Conservation (phyloP, 495 filamentous ascomycete genomes). For the Aspergillus baeticus region DNA sequence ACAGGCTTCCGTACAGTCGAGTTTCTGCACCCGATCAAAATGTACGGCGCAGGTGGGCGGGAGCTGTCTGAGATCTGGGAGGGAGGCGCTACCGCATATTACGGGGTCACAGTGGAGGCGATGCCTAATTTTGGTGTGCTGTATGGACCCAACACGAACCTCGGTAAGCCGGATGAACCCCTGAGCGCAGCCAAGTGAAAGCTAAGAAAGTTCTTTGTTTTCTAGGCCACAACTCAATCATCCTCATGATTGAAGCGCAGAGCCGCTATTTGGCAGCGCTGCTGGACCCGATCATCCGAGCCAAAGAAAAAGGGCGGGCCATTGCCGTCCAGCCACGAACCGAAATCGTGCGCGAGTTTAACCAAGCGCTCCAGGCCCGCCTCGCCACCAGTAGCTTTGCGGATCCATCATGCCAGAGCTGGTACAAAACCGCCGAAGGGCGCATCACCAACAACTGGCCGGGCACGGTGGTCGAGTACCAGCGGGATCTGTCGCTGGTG, state of each 20-base stretch:
- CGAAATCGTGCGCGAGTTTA: conserved; percentile 39
- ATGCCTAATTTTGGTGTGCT: conserved; percentile 59
- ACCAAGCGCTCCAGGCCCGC: conserved; percentile 42
- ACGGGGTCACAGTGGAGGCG: conserved; percentile 47
- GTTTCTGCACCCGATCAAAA: conserved; percentile 54
- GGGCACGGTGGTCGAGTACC: conserved; percentile 51
- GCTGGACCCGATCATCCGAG: conserved; percentile 38
- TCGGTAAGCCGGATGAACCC: conserved; percentile 30
- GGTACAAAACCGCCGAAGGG: conserved; percentile 56
- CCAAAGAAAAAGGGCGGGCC: conserved; percentile 31
- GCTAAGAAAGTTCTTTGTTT: too few relatives aligned
- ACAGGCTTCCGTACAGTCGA: conserved; percentile 56
- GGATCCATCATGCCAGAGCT: conserved; percentile 51
- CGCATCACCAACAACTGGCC: conserved; percentile 58
- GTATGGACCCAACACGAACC: conserved; percentile 58
- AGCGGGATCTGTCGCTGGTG: conserved; percentile 39
- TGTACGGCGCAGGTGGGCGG: conserved; percentile 43
- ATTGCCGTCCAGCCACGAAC: conserved; percentile 39
- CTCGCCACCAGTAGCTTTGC: conserved; percentile 47
- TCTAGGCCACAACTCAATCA: conserved; percentile 54
- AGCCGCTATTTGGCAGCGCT: conserved; percentile 50
- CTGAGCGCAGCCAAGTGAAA: neutral
- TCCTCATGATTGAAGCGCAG: conserved; percentile 62
- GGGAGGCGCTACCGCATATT: conserved; percentile 43
- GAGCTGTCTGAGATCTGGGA: conserved; percentile 48